These are phyloP conservation scores for Tinospora cordifolia DNA, from an alignment of 164 flowering plant species.

Conservation along the genomic window DNA sequence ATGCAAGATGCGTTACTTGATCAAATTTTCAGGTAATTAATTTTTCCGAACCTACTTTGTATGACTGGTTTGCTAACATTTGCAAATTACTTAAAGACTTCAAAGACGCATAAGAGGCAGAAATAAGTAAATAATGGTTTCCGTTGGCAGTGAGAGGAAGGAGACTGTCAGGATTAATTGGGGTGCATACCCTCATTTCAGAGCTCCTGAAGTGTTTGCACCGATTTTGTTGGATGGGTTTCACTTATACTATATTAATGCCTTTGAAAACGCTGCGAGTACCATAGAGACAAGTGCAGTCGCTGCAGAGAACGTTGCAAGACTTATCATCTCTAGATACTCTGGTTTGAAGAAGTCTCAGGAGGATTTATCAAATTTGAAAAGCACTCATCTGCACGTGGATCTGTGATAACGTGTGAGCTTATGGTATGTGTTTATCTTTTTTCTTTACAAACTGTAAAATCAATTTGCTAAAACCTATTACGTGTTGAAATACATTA, in stretches of 20 bases:
- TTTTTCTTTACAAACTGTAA: background rate
- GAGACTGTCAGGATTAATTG: conserved; percentile 72
- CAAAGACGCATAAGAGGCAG: too few species aligned
- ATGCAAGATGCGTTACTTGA: conserved; percentile 64
- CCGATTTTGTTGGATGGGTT: conserved; percentile 67
- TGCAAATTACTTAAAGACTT: too few species aligned
- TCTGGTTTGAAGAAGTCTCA: conserved; percentile 15
- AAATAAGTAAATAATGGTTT: background rate
- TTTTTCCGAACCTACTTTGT: background rate
- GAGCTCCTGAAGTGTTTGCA: conserved; percentile 79
- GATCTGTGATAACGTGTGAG: conserved; percentile 36
- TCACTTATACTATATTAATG: conserved; percentile 82
- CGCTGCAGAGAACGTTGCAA: conserved; percentile 86
- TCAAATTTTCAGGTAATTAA: conserved; percentile 62
- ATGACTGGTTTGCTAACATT: background rate
- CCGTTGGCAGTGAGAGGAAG: conserved; percentile 38
- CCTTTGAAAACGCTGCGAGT: conserved; percentile 95
- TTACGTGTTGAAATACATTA: too few species aligned
- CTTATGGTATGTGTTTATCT: background rate
- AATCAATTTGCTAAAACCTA: too few species aligned
- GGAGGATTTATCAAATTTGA: conserved; percentile 19
- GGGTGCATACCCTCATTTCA: conserved; percentile 87
- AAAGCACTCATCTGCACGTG: conserved; percentile 24
- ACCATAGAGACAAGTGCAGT: conserved; percentile 94
- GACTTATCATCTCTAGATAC: conserved; percentile 69